These are phyloP conservation scores for Aspergillus fumigatus DNA, from an alignment of 2,329 filamentous ascomycete species.

Conservation along the genomic window DNA sequence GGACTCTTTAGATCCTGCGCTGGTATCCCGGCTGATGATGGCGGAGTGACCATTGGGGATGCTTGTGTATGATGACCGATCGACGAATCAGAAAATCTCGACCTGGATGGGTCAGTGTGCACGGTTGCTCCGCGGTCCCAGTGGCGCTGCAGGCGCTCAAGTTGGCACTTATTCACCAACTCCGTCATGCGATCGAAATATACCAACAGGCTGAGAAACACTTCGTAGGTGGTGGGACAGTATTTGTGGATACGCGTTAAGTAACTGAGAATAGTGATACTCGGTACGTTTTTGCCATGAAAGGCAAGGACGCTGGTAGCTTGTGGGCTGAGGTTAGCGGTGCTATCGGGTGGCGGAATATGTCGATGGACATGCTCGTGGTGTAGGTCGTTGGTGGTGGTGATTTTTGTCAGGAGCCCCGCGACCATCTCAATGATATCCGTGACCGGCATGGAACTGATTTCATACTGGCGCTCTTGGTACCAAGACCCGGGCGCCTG, in stretches of 20 bases:
- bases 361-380: constrained; percentile 84
- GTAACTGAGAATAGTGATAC: constrained; percentile 95
- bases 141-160: constrained; percentile 52
- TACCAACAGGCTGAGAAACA: constrained; percentile 89
- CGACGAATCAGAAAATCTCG: constrained; percentile 17
- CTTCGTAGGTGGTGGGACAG: constrained; percentile 96
- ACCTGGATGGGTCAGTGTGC: constrained; percentile 13
- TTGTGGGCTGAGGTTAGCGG: constrained; percentile 57
- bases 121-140: constrained; percentile 17
- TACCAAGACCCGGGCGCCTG: constrained; percentile 40
- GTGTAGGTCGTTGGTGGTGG: constrained; percentile 89
- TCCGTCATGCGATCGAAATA: constrained; percentile 99
- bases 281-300: constrained; percentile 95
- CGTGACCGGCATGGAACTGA: constrained; percentile 93
- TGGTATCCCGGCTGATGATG: constrained; percentile 29
- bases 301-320: constrained; percentile 82
- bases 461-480: constrained; percentile 72
- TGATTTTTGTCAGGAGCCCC: constrained; percentile 92
- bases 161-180: constrained; percentile 76
- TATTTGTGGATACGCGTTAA: constrained; percentile 96
- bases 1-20: constrained; percentile 32
- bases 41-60: constrained; percentile 34
- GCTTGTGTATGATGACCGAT: constrained; percentile 16
- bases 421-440: constrained; percentile 99
- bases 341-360: constrained; percentile 57